A percentile compares a stretch with the other conserved stretches of the same genome.
phyloP scores from a whole-genome alignment of 148 eudicot genomes.

The Chenopodium album region DNA sequence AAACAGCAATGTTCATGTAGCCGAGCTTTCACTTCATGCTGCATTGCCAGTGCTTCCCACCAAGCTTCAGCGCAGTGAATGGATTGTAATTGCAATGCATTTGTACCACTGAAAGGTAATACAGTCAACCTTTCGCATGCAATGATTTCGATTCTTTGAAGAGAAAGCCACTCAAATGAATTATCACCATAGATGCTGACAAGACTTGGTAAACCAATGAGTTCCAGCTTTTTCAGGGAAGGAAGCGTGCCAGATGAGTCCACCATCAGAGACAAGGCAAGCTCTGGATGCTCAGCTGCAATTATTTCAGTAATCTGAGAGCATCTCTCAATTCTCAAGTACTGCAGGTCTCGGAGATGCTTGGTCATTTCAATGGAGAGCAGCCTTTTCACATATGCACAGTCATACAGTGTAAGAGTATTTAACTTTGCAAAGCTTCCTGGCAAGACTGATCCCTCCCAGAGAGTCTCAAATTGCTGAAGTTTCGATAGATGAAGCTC shows the following conservation, averaged over 20 bases:
- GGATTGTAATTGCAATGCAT: constrained; percentile 17
- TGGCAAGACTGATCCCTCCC: constrained; percentile 9
- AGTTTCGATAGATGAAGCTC: constrained; percentile 23
- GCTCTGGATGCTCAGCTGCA: constrained; percentile 14
- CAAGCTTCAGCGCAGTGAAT: constrained; percentile 22
- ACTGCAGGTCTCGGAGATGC: constrained; percentile 17
- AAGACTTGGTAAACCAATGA: constrained; percentile 6
- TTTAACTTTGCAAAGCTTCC: constrained; percentile 22
- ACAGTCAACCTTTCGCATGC: constrained; percentile 8
- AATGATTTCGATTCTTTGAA: constrained; percentile 15
- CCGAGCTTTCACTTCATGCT: constrained; percentile 20
- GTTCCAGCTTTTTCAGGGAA: constrained; percentile 17
- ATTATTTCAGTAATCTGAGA: constrained; percentile 18
- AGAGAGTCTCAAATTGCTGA: constrained; percentile 12
- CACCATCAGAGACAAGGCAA: not conserved
- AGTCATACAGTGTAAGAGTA: constrained; percentile 20
- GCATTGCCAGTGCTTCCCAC: constrained; percentile 20
- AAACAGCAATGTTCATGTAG: constrained; percentile 8
- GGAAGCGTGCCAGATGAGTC: constrained; percentile 5
- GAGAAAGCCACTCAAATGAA: constrained; percentile 18
- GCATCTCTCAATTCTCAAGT: constrained; percentile 25
- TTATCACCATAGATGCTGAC: constrained; percentile 1
- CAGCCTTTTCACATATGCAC: constrained; percentile 10
- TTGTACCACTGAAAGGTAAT: constrained; percentile 15
- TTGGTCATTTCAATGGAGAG: constrained; percentile 9